Base-by-base conservation (phyloP, 805 yeast species). In the Wickerhamiella brachini region DNA sequence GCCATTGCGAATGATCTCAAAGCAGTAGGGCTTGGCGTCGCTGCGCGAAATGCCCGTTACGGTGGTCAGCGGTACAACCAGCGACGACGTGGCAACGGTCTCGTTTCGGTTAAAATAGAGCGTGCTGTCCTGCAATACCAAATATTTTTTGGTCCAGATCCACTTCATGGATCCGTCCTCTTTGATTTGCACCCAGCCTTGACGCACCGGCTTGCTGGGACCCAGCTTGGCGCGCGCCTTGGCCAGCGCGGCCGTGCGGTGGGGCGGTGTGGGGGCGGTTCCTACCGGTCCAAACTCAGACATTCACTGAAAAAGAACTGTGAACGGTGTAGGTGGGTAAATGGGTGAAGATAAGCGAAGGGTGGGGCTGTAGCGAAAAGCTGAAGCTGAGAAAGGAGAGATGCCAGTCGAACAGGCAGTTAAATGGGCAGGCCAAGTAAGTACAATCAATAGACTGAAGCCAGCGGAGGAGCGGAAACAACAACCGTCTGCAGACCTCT, bases 111-210 rank as follows among this genome's bases (percentile, higher is more conserved):
- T 85, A 56, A 90, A 78, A 51, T 81, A 83, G 52, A 90, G 68
- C 45, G 81, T 77, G 42, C 83, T 75, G 56, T 88, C 95, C 58
- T 79, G 78, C 47, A 90, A 71, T 5, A 85, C 83, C 69, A 90
- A 71, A 65, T 73, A 90, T 59, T 93, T 77, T 62, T 88, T 88
- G 53, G 89, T 88, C 98, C 98, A 90, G 58, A 95, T 72, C 64
- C 89, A 88, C 56, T 86, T 77, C 55, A 90, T 70, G 31, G 61
- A 54, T 48, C 97, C 96, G 59, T 90, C 97, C 59, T 90, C 97
- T 65, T 86, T 89, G 53, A 87, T 80, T 50, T 85, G 84, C 21
- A 87, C 89, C 95, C 95, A 89, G 0, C 97, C 96, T 52, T 78
- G 74, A 52, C 77, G 61, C 15, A 61, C 31, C 31, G 59, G 59